A percentile compares a stretch with the other conserved stretches of the same genome.
Evolutionary conservation across 805 yeast genomes (phyloP).

Genomic region (Wickerhamiella cacticola): DNA sequence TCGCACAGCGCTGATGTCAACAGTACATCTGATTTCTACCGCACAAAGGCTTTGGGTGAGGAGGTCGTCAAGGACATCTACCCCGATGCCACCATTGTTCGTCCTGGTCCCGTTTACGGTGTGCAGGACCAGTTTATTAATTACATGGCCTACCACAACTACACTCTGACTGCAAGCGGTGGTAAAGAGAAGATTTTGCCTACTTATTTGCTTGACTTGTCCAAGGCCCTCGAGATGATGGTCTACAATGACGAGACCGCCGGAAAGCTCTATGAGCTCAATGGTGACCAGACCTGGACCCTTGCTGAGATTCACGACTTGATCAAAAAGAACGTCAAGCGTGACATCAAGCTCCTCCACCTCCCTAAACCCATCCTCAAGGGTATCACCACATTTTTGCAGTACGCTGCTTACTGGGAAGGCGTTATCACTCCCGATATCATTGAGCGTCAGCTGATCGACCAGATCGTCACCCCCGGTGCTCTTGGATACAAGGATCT

Average conservation of each 20-base stretch:
- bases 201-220: slow-evolving; percentile 66
- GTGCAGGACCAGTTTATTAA: slow-evolving; percentile 59
- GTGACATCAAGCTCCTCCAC: slow-evolving; percentile 31
- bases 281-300: slow-evolving; percentile 56
- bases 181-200: slow-evolving; percentile 55
- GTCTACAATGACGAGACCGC: slow-evolving; percentile 71
- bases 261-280: slow-evolving; percentile 64
- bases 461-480: slow-evolving; percentile 48
- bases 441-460: slow-evolving; percentile 56
- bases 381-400: slow-evolving; percentile 28
- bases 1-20: slow-evolving; percentile 61
- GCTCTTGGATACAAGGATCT: slow-evolving; percentile 60
- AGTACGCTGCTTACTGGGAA: slow-evolving; percentile 36
- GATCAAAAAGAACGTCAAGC: slow-evolving; percentile 49
- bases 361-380: slow-evolving; percentile 33
- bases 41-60: slow-evolving; percentile 73
- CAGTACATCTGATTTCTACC: slow-evolving; percentile 57
- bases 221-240: slow-evolving; percentile 62
- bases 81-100: slow-evolving; percentile 71
- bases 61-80: slow-evolving; percentile 50
- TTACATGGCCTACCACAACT: slow-evolving; percentile 42
- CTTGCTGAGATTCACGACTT: slow-evolving; percentile 54
- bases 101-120: slow-evolving; percentile 75
- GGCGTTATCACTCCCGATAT: slow-evolving; percentile 52
- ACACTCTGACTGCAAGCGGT: slow-evolving; percentile 55